Percentiles rank a stretch among this genome's conserved stretches.
Evolutionary conservation across 2,329 filamentous ascomycete species (phyloP).

Genomic region (Diplodia intermedia): DNA sequence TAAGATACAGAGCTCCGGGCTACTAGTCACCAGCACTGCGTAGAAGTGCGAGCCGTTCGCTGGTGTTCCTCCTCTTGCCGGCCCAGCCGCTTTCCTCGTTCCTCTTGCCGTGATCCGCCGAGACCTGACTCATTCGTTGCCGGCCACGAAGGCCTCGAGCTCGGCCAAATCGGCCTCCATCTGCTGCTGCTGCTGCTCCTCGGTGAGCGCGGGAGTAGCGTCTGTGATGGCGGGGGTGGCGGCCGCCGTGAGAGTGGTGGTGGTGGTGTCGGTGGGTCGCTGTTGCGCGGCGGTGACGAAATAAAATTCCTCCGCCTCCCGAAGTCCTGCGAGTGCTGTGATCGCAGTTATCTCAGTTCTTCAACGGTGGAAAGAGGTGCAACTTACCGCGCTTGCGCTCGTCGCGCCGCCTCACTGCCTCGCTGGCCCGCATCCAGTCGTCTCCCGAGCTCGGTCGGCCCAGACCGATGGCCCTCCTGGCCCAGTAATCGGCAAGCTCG

Average conservation of each 20-base stretch:
- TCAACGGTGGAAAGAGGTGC: not conserved
- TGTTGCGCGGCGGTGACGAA: not conserved
- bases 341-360: slow-evolving; percentile 1
- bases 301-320: no score
- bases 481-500: slow-evolving; percentile 9
- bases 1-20: not conserved
- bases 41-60: slow-evolving; percentile 15
- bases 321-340: not conserved
- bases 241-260: not conserved
- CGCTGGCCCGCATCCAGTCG: not conserved
- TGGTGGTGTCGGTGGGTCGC: not conserved
- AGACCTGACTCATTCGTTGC: not conserved
- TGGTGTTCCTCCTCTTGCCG: slow-evolving; percentile 18
- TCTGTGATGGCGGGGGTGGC: not conserved
- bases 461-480: not conserved
- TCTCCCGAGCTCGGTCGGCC: rapidly evolving
- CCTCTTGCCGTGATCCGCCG: not conserved
- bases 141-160: not conserved
- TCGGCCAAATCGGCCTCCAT: not conserved
- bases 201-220: not conserved
- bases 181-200: not conserved
- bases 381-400: not conserved
- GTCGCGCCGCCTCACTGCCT: not conserved
- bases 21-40: slow-evolving; percentile 23
- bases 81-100: slow-evolving; percentile 7